Evolutionary conservation across 768 basidiomycete genomes (phyloP).

Genomic region (Boletellus sp.): DNA sequence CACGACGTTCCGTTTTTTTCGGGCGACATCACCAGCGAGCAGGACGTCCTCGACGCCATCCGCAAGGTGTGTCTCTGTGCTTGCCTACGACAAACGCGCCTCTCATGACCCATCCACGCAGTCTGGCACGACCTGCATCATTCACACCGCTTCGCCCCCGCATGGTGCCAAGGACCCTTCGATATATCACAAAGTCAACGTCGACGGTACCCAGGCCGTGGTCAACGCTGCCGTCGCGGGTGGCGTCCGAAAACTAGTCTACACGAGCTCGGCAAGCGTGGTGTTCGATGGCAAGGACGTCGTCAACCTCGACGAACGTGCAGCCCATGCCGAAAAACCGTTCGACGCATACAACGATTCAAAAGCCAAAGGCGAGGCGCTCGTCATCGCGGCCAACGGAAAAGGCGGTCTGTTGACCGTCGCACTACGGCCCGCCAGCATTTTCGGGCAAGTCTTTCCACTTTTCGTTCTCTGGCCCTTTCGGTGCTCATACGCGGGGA

Average conservation of each 20-base stretch:
- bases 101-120: constrained; percentile 23
- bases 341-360: constrained; percentile 94
- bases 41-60: constrained; percentile 67
- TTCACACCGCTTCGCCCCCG: constrained; percentile 90
- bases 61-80: constrained; percentile 50
- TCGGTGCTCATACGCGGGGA: background rate
- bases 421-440: constrained; percentile 87
- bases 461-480: background rate
- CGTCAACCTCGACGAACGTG: constrained; percentile 84
- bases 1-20: constrained; percentile 84
- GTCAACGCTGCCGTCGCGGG: constrained; percentile 74
- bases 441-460: constrained; percentile 72
- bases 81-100: background rate
- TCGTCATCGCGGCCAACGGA: constrained; percentile 84
- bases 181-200: constrained; percentile 90
- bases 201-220: constrained; percentile 82
- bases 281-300: constrained; percentile 81
- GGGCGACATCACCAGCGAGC: constrained; percentile 82
- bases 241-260: constrained; percentile 84
- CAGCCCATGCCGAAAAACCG: constrained; percentile 65
- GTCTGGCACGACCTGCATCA: constrained; percentile 85
- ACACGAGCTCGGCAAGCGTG: constrained; percentile 90
- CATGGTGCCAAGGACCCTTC: constrained; percentile 64
- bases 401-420: constrained; percentile 82
- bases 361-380: constrained; percentile 83